Percentiles rank a stretch among this genome's conserved stretches.
Evolutionary conservation across 2,329 filamentous ascomycete species (phyloP).

Genomic region (Alternaria novae-zelandiae): DNA sequence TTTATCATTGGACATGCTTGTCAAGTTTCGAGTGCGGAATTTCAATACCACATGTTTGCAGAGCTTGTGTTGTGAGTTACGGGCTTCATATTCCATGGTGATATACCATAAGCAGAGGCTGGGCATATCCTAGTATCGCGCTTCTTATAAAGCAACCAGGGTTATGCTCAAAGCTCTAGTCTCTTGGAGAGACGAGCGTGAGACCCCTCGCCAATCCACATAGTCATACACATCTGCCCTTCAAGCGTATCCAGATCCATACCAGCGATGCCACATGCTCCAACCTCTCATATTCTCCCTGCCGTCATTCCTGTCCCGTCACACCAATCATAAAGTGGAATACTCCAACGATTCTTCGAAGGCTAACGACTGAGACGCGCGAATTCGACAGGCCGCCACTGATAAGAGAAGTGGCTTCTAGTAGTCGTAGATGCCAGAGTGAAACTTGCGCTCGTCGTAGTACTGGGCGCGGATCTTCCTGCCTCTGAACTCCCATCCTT

Average conservation of each 20-base stretch:
- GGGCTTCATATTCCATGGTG: background rate
- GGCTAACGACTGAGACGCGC: background rate
- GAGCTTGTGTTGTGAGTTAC: background rate
- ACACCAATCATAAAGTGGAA: background rate
- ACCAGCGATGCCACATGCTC: background rate
- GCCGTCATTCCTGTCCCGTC: background rate
- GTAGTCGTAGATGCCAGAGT: slow-evolving; percentile 53
- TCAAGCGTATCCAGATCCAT: background rate
- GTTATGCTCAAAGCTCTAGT: background rate
- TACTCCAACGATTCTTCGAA: background rate
- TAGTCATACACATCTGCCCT: background rate
- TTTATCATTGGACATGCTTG: background rate
- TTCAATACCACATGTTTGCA: background rate
- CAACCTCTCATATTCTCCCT: background rate
- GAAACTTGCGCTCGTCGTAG: slow-evolving; percentile 83
- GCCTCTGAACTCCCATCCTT: slow-evolving; percentile 90
- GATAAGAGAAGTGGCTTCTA: slow-evolving; percentile 2
- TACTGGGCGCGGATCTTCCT: slow-evolving; percentile 83
- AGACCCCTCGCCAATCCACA: background rate
- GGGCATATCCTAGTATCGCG: background rate
- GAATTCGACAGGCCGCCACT: background rate
- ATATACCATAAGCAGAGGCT: background rate
- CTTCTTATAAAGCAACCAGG: background rate
- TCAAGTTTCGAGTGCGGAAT: background rate
- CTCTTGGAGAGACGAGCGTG: background rate